Evolutionary conservation across 208 protist genomes (phyloP).

Genomic region (Trypanosoma caninum): DNA sequence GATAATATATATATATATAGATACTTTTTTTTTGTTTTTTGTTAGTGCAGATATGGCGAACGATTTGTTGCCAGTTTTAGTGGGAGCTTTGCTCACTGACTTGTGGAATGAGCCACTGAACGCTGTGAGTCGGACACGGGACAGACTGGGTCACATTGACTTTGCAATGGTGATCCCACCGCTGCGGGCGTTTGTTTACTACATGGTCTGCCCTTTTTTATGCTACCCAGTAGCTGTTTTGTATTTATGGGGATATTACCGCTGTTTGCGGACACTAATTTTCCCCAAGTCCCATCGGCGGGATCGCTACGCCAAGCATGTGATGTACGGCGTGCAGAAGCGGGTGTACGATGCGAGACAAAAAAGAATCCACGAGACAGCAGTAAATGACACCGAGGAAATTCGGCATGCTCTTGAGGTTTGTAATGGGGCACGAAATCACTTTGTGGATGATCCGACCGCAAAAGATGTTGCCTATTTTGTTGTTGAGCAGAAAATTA

Average conservation of each 20-base stretch:
- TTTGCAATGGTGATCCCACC: constrained; percentile 82
- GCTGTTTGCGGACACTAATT: constrained; percentile 62
- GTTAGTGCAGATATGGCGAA: not conserved
- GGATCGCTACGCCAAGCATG: constrained; percentile 65
- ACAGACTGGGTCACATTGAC: constrained; percentile 82
- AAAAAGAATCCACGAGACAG: constrained; percentile 49
- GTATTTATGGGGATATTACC: constrained; percentile 73
- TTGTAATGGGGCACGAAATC: constrained; percentile 45
- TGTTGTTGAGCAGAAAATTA: constrained; percentile 83
- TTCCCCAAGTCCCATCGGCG: constrained; percentile 66
- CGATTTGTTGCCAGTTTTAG: constrained; percentile 6
- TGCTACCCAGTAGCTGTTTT: constrained; percentile 71
- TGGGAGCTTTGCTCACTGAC: constrained; percentile 51
- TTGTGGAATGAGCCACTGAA: constrained; percentile 77
- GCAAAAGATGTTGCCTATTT: constrained; percentile 64
- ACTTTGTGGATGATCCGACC: constrained; percentile 84
- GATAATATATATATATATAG: too few species aligned
- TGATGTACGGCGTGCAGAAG: constrained; percentile 85
- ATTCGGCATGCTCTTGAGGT: constrained; percentile 77
- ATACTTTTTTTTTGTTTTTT: too few species aligned
- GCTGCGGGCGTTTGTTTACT: constrained; percentile 73
- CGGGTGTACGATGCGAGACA: constrained; percentile 62
- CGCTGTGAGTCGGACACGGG: constrained; percentile 63
- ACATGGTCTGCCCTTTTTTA: constrained; percentile 69
- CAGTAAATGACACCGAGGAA: constrained; percentile 61